Conservation (phyloP, 2,329 filamentous ascomycete genomes). For the Fusarium domesticum region DNA sequence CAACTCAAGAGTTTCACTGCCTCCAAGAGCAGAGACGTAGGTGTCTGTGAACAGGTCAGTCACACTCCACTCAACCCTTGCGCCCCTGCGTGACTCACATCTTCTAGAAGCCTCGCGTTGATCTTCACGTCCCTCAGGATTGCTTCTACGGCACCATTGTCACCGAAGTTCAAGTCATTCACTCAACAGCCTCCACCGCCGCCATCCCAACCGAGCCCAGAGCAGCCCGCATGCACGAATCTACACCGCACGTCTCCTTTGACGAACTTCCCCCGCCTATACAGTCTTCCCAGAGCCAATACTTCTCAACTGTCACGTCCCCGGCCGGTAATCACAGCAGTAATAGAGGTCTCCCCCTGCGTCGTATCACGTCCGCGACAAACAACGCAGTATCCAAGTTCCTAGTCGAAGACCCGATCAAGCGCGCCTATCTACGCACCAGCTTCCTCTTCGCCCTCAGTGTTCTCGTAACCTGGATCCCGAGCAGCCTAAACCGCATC, state of each 20-base stretch:
- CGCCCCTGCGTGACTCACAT: conserved; percentile 8
- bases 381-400: conserved; percentile 37
- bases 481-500: conserved; percentile 70
- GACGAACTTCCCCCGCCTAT: conserved; percentile 14
- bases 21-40: conserved; percentile 31
- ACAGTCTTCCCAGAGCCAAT: conserved; percentile 28
- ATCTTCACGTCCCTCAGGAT: conserved; percentile 30
- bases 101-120: conserved; percentile 18
- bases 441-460: conserved; percentile 60
- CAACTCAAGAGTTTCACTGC: conserved; percentile 51
- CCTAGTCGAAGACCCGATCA: conserved; percentile 50
- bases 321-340: conserved; percentile 5
- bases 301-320: conserved; percentile 36
- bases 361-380: conserved; percentile 17
- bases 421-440: conserved; percentile 58
- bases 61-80: neutral
- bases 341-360: conserved; percentile 10
- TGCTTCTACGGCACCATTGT: conserved; percentile 50
- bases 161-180: conserved; percentile 49
- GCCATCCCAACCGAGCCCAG: conserved; percentile 24
- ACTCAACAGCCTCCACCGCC: conserved; percentile 28
- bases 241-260: conserved; percentile 23
- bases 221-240: conserved; percentile 15
- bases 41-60: conserved; percentile 35
- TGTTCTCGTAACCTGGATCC: conserved; percentile 61